Base-by-base conservation (phyloP, 495 filamentous ascomycete species). In the Daldinia childiae region DNA sequence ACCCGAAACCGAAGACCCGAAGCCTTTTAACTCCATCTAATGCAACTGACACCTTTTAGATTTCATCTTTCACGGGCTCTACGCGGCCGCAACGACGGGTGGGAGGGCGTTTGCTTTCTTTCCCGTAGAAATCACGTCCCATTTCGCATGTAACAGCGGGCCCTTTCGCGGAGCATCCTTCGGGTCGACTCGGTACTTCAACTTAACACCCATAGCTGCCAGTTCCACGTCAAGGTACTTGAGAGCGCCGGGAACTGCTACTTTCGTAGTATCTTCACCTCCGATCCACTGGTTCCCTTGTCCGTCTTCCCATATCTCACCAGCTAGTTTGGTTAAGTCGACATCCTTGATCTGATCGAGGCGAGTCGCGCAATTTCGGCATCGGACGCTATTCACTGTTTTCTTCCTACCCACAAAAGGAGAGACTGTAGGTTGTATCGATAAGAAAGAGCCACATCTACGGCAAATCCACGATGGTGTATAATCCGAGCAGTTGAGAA, bases 401-500 rank as follows among this genome's bases (percentile, higher is more conserved):
- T 81, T 83, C 69, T 76, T 80, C 66, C 92, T 87, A 17, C 90
- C 90, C 1, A 87, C 84, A 3, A 87, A 88, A 5, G 88, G 89
- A 21, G 89, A 88, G 39, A 97, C 91, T 2, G 90, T 91, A 11
- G 91, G 90, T 77, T 92, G 91, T 29, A 90, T 91, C 1, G 91
- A 92, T 45, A 98, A 77, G 84, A 99, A 99, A 8, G 89, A 92
- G 27, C 95, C 95, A 75, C 95, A 99, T 55, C 80, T 79, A 58
- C 90, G 89, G 78, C 95, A 99, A 68, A 98, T 90, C 91, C 93
- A 95, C 26, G 93, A 87, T 58, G 88, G 88, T 26, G 89, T 88
- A 78, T 95, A 92, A 78, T 99, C 95, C 52, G 92, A 96, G 82
- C 95, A 99, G 82, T 98, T 98, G 82, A 99, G 87, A 24, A 99